Evolutionary conservation across 2,329 filamentous ascomycete genomes (phyloP).

Genomic region (Hymenoscyphus repandus): DNA sequence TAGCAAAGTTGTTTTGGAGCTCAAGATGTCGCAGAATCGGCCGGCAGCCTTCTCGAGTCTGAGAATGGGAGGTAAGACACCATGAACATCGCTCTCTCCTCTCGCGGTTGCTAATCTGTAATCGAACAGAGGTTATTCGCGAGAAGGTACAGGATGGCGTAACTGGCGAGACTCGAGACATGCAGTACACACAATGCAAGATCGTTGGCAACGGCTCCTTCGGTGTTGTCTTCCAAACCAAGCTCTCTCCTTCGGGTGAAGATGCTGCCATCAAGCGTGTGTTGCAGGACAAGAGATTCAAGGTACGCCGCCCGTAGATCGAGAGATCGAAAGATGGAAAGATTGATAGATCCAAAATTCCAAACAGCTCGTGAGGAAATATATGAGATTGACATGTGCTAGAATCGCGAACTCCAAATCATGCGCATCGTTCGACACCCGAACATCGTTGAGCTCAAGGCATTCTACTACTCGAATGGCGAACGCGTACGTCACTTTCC

Average conservation of each 20-base stretch:
- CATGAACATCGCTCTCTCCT: conserved; percentile 1
- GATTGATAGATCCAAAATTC: conserved; percentile 2
- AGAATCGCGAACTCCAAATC: conserved; percentile 99
- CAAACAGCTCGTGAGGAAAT: background rate
- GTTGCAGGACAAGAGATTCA: conserved; percentile 98
- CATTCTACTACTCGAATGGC: conserved; percentile 99
- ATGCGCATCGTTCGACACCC: conserved; percentile 99
- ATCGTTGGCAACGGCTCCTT: conserved; percentile 99
- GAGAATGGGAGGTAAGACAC: conserved; percentile 86
- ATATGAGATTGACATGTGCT: conserved; percentile 29
- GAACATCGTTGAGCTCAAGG: conserved; percentile 98
- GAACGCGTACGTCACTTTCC: conserved; percentile 67
- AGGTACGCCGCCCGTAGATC: conserved; percentile 53
- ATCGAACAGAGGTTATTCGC: conserved; percentile 77
- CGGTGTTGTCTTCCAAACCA: conserved; percentile 98
- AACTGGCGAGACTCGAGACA: conserved; percentile 91
- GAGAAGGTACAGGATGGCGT: conserved; percentile 99
- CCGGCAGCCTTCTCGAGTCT: conserved; percentile 81
- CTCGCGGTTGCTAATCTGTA: conserved; percentile 23
- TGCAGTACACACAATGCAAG: conserved; percentile 99
- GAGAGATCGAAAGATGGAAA: background rate
- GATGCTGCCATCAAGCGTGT: conserved; percentile 99
- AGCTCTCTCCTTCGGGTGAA: conserved; percentile 94
- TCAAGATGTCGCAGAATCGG: conserved; percentile 80
- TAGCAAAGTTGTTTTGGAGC: conserved; percentile 31